Conservation (phyloP, 208 protist genomes). For the Leishmania lainsoni region DNA sequence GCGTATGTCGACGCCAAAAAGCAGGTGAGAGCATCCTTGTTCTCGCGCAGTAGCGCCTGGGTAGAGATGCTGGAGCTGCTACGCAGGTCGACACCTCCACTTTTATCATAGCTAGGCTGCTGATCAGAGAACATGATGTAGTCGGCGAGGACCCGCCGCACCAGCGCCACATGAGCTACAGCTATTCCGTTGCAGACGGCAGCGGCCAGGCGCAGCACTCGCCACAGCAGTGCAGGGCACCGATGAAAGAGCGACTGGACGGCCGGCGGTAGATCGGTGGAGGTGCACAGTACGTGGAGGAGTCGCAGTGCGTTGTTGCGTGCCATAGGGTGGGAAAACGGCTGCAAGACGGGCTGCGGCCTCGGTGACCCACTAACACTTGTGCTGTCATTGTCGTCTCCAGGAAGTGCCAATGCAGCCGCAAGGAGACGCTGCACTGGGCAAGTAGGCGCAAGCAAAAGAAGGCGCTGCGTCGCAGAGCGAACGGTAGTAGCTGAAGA, state of each 20-base stretch:
- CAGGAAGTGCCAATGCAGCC: constrained; percentile 24
- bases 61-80: constrained; percentile 3
- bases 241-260: constrained; percentile 43
- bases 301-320: constrained; percentile 30
- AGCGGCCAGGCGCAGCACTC: constrained; percentile 38
- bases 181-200: constrained; percentile 15
- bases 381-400: background rate
- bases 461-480: constrained; percentile 3
- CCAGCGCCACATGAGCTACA: constrained; percentile 17
- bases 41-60: constrained; percentile 26
- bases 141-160: constrained; percentile 27
- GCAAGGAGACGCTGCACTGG: constrained; percentile 30
- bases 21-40: constrained; percentile 34
- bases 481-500: background rate
- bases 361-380: background rate
- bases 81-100: background rate
- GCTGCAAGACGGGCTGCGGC: background rate
- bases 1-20: constrained; percentile 35
- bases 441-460: constrained; percentile 9
- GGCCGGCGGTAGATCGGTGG: constrained; percentile 16
- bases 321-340: constrained; percentile 22
- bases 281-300: constrained; percentile 29
- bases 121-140: constrained; percentile 22
- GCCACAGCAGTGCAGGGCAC: constrained; percentile 64
- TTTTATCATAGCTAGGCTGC: background rate